Evolutionary conservation across 2,329 filamentous ascomycete species (phyloP), one percentile per base, ranked within the genome.

Genomic region (Myotisia sp.): DNA sequence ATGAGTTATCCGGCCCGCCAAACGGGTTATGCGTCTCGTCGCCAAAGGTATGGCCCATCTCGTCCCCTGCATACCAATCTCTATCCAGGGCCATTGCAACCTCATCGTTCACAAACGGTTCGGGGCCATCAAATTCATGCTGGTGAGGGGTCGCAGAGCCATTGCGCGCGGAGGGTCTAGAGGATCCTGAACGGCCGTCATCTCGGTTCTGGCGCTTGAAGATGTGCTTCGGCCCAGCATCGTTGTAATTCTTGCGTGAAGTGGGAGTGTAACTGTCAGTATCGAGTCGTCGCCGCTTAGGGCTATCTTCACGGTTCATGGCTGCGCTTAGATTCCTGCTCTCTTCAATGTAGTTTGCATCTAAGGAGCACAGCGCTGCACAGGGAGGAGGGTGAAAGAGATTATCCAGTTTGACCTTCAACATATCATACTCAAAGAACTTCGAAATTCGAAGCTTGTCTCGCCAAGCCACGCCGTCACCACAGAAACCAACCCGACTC

Each of bases 1-100:
- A 76, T 13, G 77, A 71, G 43, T 73, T 69, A 37, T 76, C 80
- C 39, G 78, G 78, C 1, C 75, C 75, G 6, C 81, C 83, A 50
- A 93, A 93, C 0, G 85, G 86, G 50, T 93, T 92, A 56, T 93
- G 85, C n/a, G 76, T 69, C 42, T 94, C 86, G 51, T 93, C 86
- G 44, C 85, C 86, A 48, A 93, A 82, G 0, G 78, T 79, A 50
- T 92, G 81, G 17, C 78, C 81, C 37, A 78, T 75, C 53, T 93
- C 85, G 50, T 92, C 85, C 30, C 81, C 82, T 14, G 74, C 76
- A 49, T 94, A 94, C 86, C 86, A 94, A 56, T 93, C 86, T 41
- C 86, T 74, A 52, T 94, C 86, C 36, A 93, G 65, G 6, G 76
- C 81, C 42, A 71, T 71, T 12, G 74, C 71, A 42, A 92, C 82